Conservation (phyloP, 129 eudicot species). For the Logfia minima region DNA sequence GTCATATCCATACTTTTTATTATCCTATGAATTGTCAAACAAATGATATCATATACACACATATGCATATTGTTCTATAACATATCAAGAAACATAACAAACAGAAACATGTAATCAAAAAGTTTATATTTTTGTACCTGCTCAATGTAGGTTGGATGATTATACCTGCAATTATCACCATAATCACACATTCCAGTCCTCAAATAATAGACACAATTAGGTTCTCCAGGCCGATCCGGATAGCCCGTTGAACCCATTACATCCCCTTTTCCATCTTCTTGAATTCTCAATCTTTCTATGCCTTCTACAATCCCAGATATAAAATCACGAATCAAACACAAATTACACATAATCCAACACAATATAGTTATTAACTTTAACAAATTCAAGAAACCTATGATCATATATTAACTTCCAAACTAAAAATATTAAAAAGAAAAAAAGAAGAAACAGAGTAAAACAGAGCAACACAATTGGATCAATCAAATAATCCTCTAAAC, state of each 20-base stretch:
- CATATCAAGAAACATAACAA: neutral
- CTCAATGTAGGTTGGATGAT: constrained; percentile 58
- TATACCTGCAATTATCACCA: constrained; percentile 69
- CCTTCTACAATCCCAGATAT: constrained; percentile 37
- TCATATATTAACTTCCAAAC: neutral
- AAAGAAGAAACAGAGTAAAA: constrained; percentile 10
- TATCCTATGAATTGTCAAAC: constrained; percentile 31
- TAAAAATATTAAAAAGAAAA: neutral
- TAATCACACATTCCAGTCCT: constrained; percentile 75
- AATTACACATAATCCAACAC: neutral
- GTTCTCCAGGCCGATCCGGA: constrained; percentile 86
- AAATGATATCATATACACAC: neutral
- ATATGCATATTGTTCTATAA: neutral
- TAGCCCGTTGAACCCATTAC: constrained; percentile 31
- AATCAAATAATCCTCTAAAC: neutral
- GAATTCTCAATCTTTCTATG: constrained; percentile 40
- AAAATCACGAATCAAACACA: neutral
- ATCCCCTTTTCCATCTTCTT: constrained; percentile 35
- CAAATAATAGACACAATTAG: constrained; percentile 66
- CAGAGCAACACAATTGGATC: constrained; percentile 1
- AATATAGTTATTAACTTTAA: neutral
- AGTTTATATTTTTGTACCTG: constrained; percentile 33
- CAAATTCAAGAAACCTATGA: constrained; percentile 2
- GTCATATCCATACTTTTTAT: constrained; percentile 34
- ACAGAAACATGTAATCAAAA: neutral